These are phyloP conservation scores for Colletotrichum gigasporum DNA, from an alignment of 2,329 filamentous ascomycete species.

Conservation along the genomic window DNA sequence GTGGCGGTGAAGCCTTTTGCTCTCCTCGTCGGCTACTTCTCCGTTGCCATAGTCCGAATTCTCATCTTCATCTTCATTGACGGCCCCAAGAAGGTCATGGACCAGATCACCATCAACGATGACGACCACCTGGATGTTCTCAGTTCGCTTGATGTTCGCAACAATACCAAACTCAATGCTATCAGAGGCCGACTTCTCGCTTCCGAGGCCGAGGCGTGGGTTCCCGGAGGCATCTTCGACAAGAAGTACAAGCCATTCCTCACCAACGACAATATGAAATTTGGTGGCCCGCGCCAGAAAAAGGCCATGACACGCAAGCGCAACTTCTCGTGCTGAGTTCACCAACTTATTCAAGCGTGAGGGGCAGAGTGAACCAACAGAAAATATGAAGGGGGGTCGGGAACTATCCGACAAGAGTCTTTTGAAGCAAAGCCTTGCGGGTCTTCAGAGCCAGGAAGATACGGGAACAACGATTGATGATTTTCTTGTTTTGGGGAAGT, in stretches of 20 bases:
- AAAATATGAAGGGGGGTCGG: no score
- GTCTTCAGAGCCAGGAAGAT: not conserved
- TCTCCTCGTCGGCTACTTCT: slow-evolving; percentile 9
- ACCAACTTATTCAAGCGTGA: no score
- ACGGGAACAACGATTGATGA: not conserved
- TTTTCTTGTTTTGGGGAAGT: not conserved
- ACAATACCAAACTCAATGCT: slow-evolving; percentile 28
- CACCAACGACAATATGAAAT: slow-evolving; percentile 8
- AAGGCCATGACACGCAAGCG: slow-evolving; percentile 22
- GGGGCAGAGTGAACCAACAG: no score
- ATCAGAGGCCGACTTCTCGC: slow-evolving; percentile 14
- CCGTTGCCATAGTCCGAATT: slow-evolving; percentile 2
- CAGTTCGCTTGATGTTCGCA: not conserved
- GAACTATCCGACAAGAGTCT: not conserved
- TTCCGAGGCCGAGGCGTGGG: not conserved
- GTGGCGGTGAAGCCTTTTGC: slow-evolving; percentile 16
- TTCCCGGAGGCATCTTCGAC: slow-evolving; percentile 13
- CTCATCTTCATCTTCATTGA: slow-evolving; percentile 27
- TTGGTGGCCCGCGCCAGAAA: slow-evolving; percentile 20
- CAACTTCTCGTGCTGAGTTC: slow-evolving; percentile 11
- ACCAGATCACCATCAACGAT: not conserved
- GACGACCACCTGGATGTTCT: not conserved
- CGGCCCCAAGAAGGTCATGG: slow-evolving; percentile 4
- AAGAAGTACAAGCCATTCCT: slow-evolving; percentile 29
- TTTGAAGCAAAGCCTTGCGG: not conserved